These are phyloP conservation scores for Endotrypanum monterogeii DNA, from an alignment of 208 protist genomes.

Conservation along the genomic window DNA sequence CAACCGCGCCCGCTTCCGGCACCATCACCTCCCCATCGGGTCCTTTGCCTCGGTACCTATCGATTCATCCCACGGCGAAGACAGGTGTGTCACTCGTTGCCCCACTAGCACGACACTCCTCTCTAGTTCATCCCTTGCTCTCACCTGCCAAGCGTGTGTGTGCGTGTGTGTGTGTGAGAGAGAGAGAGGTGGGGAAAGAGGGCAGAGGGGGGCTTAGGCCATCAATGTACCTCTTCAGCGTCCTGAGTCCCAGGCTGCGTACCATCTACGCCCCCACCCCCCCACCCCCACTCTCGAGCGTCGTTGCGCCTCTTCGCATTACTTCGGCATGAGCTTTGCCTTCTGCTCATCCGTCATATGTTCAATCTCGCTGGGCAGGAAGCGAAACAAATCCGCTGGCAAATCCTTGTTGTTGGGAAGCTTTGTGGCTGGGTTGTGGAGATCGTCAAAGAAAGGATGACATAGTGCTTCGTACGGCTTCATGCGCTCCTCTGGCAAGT, in stretches of 20 bases:
- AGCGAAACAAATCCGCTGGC: constrained; percentile 70
- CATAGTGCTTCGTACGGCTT: constrained; percentile 91
- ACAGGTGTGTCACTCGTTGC: neutral
- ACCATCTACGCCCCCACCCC: too few species aligned
- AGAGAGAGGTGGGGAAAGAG: too few species aligned
- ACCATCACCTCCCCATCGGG: neutral
- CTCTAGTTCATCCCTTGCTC: too few species aligned
- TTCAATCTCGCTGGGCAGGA: constrained; percentile 65
- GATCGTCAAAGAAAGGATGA: constrained; percentile 98
- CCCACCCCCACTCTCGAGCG: too few species aligned
- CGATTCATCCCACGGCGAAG: neutral
- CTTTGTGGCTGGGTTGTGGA: constrained; percentile 80
- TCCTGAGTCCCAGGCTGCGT: neutral
- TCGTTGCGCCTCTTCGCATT: neutral
- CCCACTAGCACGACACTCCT: neutral
- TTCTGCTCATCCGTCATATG: constrained; percentile 67
- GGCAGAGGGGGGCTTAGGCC: neutral
- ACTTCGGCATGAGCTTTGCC: constrained; percentile 46
- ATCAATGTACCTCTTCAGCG: neutral
- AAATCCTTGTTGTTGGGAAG: constrained; percentile 71
- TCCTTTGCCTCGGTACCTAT: neutral
- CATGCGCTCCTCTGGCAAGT: constrained; percentile 91
- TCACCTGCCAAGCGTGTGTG: too few species aligned
- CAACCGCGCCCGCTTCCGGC: neutral
- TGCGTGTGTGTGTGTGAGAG: too few species aligned